Conservation (phyloP, 345 rosid species). For the Arabidopsis arenosa region DNA sequence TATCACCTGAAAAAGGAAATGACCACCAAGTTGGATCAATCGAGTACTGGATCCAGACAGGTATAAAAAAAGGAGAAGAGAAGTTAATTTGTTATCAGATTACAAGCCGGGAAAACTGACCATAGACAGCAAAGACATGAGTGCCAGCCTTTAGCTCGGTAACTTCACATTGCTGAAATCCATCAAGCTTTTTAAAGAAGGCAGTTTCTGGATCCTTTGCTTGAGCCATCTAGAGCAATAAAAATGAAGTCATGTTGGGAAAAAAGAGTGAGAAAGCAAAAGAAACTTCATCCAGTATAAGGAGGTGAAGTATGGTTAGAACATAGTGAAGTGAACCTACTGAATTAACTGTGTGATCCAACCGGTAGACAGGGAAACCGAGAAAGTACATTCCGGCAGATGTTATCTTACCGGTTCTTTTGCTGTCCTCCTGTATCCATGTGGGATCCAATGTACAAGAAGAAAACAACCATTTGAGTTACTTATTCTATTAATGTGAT, state of each 20-base stretch:
- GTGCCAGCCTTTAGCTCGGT: constrained; percentile 86
- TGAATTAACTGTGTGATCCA: constrained; percentile 78
- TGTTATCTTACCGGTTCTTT: constrained; percentile 78
- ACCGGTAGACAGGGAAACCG: constrained; percentile 90
- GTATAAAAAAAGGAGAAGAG: neutral
- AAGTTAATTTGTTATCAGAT: constrained; percentile 8
- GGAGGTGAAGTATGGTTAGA: neutral
- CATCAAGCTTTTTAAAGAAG: constrained; percentile 91
- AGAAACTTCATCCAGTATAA: constrained; percentile 3
- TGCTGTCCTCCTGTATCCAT: constrained; percentile 77
- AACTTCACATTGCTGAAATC: constrained; percentile 96
- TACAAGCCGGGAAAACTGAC: constrained; percentile 53
- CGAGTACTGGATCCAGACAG: constrained; percentile 8
- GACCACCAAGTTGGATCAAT: constrained; percentile 22
- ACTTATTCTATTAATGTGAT: neutral
- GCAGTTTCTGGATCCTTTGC: constrained; percentile 93
- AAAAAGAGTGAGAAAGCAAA: constrained; percentile 15
- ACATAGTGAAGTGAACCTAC: constrained; percentile 52
- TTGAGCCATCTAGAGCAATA: constrained; percentile 65
- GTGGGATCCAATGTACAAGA: constrained; percentile 12
- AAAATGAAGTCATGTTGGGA: constrained; percentile 7
- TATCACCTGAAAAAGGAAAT: constrained; percentile 69
- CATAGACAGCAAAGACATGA: constrained; percentile 94
- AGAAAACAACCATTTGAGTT: constrained; percentile 20
- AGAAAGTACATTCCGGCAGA: constrained; percentile 99